phyloP scores from a whole-genome alignment of 2,329 filamentous ascomycete genomes.

The Aspergillus sp. region DNA sequence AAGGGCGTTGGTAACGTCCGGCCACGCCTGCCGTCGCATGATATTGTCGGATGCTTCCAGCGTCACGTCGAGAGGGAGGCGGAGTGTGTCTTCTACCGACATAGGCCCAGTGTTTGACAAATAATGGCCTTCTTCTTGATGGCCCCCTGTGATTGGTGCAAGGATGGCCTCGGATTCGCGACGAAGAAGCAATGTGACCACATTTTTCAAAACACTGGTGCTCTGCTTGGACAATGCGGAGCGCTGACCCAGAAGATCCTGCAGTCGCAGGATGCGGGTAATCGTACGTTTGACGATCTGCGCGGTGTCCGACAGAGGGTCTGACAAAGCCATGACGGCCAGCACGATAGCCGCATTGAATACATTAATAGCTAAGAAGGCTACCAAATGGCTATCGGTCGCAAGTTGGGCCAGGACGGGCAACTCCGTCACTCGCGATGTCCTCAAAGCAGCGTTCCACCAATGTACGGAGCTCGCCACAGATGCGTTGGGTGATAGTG shows the following conservation, averaged over 20 bases:
- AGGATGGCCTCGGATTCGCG: conserved; percentile 26
- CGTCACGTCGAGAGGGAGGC: conserved; percentile 19
- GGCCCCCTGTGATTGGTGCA: conserved; percentile 16
- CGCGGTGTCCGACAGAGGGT: conserved; percentile 43
- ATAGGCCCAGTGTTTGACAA: conserved; percentile 2
- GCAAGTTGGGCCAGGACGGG: conserved; percentile 37
- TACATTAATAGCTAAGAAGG: conserved; percentile 47
- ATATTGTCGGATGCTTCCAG: conserved; percentile 9
- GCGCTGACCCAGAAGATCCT: conserved; percentile 36
- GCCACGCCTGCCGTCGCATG: conserved; percentile 3
- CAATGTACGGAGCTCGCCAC: conserved; percentile 21
- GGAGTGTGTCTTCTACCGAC: conserved; percentile 26
- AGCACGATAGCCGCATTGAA: conserved; percentile 48
- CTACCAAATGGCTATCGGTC: conserved; percentile 44
- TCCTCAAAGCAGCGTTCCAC: conserved; percentile 40
- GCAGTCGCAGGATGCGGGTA: conserved; percentile 43
- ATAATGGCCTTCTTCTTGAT: not conserved
- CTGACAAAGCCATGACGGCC: conserved; percentile 42
- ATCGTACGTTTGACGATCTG: conserved; percentile 46
- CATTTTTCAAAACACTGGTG: conserved; percentile 23
- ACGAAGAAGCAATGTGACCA: conserved; percentile 24
- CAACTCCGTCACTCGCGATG: conserved; percentile 36
- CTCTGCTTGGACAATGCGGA: conserved; percentile 39
- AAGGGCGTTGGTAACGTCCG: conserved; percentile 13
- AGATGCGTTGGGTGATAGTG: not conserved